A percentile compares a stretch with the other conserved stretches of the same genome.
Conservation (phyloP, 306 rosid species). For the Vigna hirtella region DNA sequence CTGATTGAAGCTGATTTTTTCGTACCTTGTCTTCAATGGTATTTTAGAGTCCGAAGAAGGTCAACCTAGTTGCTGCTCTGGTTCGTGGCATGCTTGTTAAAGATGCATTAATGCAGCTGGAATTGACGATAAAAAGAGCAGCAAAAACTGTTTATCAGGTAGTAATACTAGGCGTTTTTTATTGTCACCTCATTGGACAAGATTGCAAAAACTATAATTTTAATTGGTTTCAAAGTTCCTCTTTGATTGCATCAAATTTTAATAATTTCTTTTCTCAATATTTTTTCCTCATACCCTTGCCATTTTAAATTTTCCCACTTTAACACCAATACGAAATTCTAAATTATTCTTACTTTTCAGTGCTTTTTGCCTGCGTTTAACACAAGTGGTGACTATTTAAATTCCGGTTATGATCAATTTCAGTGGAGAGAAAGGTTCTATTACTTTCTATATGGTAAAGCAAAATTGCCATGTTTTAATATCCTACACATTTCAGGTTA, state of each 20-base stretch:
- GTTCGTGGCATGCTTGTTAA: slow-evolving; percentile 99
- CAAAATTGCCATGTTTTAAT: slow-evolving; percentile 4
- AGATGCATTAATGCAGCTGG: slow-evolving; percentile 93
- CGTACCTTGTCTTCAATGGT: slow-evolving; percentile 14
- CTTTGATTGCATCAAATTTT: background rate
- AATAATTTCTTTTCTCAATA: background rate
- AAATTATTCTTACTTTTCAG: background rate
- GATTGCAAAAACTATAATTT: slow-evolving; percentile 6
- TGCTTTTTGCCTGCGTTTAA: slow-evolving; percentile 5
- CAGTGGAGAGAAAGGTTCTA: slow-evolving; percentile 13
- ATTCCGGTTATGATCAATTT: slow-evolving; percentile 28
- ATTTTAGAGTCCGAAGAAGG: slow-evolving; percentile 90
- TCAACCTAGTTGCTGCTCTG: slow-evolving; percentile 93
- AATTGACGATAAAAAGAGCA: slow-evolving; percentile 89
- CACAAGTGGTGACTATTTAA: background rate
- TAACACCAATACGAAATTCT: slow-evolving; percentile 12
- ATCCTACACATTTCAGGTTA: slow-evolving; percentile 62
- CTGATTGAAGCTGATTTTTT: background rate
- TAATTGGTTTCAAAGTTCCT: slow-evolving; percentile 26
- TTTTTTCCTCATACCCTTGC: background rate
- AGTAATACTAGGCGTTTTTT: slow-evolving; percentile 35
- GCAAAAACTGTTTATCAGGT: slow-evolving; percentile 95
- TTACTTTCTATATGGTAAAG: slow-evolving; percentile 16
- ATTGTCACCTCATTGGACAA: slow-evolving; percentile 10
- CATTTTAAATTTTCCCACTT: background rate